Evolutionary conservation across 768 basidiomycete genomes (phyloP).

Genomic region (Mycena amicta): DNA sequence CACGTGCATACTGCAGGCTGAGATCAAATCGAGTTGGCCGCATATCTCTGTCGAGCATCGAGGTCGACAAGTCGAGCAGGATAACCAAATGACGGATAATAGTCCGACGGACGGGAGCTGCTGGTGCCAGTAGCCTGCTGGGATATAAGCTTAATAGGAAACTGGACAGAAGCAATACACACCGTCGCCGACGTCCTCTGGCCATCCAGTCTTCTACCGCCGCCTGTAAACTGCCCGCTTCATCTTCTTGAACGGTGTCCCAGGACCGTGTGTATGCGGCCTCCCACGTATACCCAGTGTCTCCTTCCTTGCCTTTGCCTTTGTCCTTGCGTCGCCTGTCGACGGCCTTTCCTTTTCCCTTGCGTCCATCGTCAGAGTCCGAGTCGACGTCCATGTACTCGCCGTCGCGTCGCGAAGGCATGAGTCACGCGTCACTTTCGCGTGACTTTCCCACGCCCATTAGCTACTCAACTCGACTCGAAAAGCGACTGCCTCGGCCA

Average conservation of each 20-base stretch:
- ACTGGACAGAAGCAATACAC: constrained; percentile 23
- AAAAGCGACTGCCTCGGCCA: too few species aligned
- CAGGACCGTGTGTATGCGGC: constrained; percentile 92
- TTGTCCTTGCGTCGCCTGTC: constrained; percentile 59
- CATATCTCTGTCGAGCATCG: constrained; percentile 97
- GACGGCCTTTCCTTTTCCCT: constrained; percentile 37
- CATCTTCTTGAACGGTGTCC: constrained; percentile 98
- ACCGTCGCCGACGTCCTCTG: constrained; percentile 83
- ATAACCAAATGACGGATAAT: constrained; percentile 96
- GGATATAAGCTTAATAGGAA: constrained; percentile 2
- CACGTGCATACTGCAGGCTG: constrained; percentile 85
- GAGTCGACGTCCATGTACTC: constrained; percentile 62
- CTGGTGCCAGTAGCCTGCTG: constrained; percentile 73
- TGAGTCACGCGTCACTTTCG: constrained; percentile 19
- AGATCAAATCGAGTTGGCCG: constrained; percentile 92
- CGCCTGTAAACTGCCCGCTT: constrained; percentile 84
- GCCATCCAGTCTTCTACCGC: constrained; percentile 91
- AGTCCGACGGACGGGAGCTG: constrained; percentile 85
- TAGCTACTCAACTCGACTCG: too few species aligned
- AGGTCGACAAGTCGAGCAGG: constrained; percentile 85
- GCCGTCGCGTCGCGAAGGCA: constrained; percentile 39
- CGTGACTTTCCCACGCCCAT: too few species aligned
- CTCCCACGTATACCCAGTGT: constrained; percentile 86
- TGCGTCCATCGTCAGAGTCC: constrained; percentile 68
- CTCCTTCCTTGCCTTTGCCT: constrained; percentile 51